Base-by-base conservation (phyloP, 805 yeast genomes). In the Novakomyces olei region DNA sequence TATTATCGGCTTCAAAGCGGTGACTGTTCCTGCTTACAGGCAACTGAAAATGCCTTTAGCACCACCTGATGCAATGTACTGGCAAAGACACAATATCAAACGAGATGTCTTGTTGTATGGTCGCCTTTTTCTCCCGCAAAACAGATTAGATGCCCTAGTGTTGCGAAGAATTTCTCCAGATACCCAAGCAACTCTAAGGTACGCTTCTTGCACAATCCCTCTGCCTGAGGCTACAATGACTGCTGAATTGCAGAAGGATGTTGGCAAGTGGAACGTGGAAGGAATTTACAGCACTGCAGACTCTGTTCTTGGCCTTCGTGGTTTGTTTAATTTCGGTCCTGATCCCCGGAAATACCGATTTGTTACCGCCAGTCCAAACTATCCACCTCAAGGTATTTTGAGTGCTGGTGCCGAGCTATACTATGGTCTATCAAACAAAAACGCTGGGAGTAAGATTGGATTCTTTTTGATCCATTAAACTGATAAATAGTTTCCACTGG, bases 101-200 rank as follows among this genome's bases (percentile, higher is more conserved):
- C 36, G 33, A 26, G 49, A 50, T 26, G 56, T 70, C 0, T 55
- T 85, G 10, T 51, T 75, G 22, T 85, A 79, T 49, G 96, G 95
- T 1, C 60, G 85, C 40, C 66, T 88, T 70, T 77, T 72, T 45
- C 71, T 85, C 39, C 96, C 98, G 0, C 76, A 79, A 2, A 71
- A 78, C 12, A 72, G 75, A 5, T 54, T 88, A 2, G 96, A 85
- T 50, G 93, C 93, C 1, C 72, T 88, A 85, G 41, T 72, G 5
- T 67, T 80, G 26, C 67, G 74, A 39, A 56, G 79, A 35, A 44
- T 77, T 14, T 57, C 72, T 0, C 50, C 63, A 4, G 55, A 57
- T 15, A 59, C 77, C 2, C 93, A 79, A 45, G 36, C 81, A 3
- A 22, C 12, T 12, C 25, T 9, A 53, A 77, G 78, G 42, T 75